Evolutionary conservation across 2,329 filamentous ascomycete species (phyloP).

Genomic region (Arthroderma sp.): DNA sequence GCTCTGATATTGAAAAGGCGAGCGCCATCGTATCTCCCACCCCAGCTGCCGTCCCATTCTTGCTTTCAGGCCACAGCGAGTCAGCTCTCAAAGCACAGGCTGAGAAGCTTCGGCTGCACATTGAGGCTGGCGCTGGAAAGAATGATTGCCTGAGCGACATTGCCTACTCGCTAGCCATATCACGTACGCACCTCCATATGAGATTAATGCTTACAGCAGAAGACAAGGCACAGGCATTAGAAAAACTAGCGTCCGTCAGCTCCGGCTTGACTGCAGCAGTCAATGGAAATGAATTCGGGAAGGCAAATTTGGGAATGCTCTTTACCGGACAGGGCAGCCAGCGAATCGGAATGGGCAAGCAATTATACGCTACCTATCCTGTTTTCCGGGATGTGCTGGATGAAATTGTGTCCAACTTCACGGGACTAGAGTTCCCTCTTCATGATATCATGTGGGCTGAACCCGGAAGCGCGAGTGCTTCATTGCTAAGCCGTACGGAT

Average conservation of each 20-base stretch:
- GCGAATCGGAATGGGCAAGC: slow-evolving; percentile 30
- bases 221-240: not conserved
- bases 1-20: slow-evolving; percentile 1
- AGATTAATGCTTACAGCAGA: not conserved
- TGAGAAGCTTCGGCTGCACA: slow-evolving; percentile 1
- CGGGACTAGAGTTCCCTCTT: slow-evolving; percentile 17
- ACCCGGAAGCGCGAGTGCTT: slow-evolving; percentile 26
- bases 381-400: slow-evolving; percentile 54
- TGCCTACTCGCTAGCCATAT: slow-evolving; percentile 3
- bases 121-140: not conserved
- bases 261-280: not conserved
- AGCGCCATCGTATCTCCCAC: not conserved
- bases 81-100: not conserved
- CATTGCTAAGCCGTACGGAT: slow-evolving; percentile 12
- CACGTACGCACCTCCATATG: not conserved
- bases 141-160: slow-evolving; percentile 4
- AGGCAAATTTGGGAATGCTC: slow-evolving; percentile 9
- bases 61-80: slow-evolving; percentile 3
- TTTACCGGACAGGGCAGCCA: slow-evolving; percentile 34
- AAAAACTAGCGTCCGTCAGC: not conserved
- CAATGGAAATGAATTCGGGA: not conserved
- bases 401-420: slow-evolving; percentile 14
- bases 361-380: slow-evolving; percentile 39
- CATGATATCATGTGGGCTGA: slow-evolving; percentile 12
- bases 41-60: not conserved